Base-by-base conservation (phyloP, 139 green algal species). In the Picochlorum sp. region DNA sequence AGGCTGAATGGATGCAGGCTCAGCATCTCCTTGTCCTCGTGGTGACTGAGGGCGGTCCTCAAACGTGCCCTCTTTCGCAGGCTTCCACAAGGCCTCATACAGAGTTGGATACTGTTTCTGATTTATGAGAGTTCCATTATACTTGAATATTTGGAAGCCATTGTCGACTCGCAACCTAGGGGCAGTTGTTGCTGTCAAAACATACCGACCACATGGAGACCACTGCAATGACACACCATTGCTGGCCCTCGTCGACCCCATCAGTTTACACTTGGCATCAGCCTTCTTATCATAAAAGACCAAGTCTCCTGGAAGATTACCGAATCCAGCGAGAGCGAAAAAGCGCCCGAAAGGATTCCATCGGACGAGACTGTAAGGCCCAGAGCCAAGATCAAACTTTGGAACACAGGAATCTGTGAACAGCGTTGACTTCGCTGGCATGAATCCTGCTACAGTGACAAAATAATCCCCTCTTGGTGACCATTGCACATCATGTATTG, bases 401-500 rank as follows among this genome's bases (percentile, higher is more conserved):
- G 74, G 54, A 49, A 63, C 47, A 79, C 89, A 96, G 26, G 78
- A 78, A 24, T 75, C 65, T 57, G 87, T 77, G 74, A 93, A 95
- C 9, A 98, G 66, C 3, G 81, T 90, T 24, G 79, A 75, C 72
- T 94, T 88, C 15, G 88, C 77, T 38, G 85, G 83, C 83, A 91
- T 89, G 73, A 80, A 85, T 49, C 70, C 67, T 13, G 73, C 73
- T 21, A 83, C 66, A 41, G 66, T 79, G 0, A 87, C 68, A 71
- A 98, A 98, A 51, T 77, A 81, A 60, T 90, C 77, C 6, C 92
- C 91, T 4, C 62, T 62, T 0, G 92, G 88, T 1, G 80, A 85
- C 92, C 92, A 98, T 77, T 95, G 78, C 61, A 95, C 86, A 65
- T 97, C 92, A 71, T 98, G 91, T 30, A 98, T 82, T 4, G 92